These are phyloP conservation scores for Globisporangium alternatum DNA, from an alignment of 352 stramenopile genomes.

Conservation along the genomic window DNA sequence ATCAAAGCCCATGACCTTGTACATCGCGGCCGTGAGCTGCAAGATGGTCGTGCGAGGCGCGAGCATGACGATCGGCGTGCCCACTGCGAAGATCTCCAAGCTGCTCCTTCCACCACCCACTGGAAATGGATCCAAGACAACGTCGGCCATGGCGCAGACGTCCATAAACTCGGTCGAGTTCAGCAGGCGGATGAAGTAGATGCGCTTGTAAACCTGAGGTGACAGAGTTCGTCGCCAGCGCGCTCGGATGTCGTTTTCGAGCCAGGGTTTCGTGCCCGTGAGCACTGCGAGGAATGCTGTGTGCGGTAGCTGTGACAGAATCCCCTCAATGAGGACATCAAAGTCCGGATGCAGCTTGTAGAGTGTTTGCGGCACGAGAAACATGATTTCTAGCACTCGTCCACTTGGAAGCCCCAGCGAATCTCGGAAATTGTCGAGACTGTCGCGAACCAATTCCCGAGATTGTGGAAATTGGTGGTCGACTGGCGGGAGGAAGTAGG, in stretches of 20 bases:
- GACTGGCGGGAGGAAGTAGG: conserved; percentile 32
- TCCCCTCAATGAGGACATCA: conserved; percentile 38
- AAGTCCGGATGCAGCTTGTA: conserved; percentile 74
- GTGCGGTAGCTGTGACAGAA: conserved; percentile 23
- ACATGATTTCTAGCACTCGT: conserved; percentile 23
- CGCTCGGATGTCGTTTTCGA: conserved; percentile 27
- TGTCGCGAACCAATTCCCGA: not conserved
- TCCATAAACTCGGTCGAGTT: conserved; percentile 36
- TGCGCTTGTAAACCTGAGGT: conserved; percentile 21
- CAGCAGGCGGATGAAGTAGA: conserved; percentile 46
- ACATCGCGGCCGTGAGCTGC: conserved; percentile 68
- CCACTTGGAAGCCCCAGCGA: conserved; percentile 17
- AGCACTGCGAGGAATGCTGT: conserved; percentile 41
- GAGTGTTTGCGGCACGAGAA: conserved; percentile 62
- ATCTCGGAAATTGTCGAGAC: conserved; percentile 9
- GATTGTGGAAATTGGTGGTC: not conserved
- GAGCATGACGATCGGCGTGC: conserved; percentile 57
- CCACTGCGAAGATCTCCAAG: conserved; percentile 59
- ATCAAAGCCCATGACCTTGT: conserved; percentile 42
- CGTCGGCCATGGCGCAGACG: conserved; percentile 37
- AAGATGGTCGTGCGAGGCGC: conserved; percentile 48
- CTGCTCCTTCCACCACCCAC: conserved; percentile 54
- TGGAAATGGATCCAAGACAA: conserved; percentile 65
- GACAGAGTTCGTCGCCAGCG: conserved; percentile 28
- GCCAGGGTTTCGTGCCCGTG: conserved; percentile 20